Conservation (phyloP, 2,329 filamentous ascomycete genomes). For the Myriosclerotinia duriaeana region DNA sequence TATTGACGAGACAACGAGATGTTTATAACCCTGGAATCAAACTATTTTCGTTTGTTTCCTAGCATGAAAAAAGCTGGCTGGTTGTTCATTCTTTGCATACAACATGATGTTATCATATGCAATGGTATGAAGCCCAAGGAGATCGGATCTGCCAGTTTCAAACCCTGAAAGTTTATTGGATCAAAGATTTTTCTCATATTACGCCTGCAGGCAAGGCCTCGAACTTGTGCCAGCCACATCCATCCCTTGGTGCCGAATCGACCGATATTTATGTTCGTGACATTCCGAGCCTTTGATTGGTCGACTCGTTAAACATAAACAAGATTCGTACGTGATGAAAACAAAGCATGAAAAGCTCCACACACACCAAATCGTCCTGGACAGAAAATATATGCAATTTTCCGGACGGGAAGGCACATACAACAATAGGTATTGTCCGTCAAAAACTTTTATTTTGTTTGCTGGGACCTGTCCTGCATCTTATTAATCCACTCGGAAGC, state of each 20-base stretch:
- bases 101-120: slow-evolving; percentile 16
- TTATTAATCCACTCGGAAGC: slow-evolving; percentile 11
- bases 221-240: slow-evolving; percentile 18
- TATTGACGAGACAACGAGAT: slow-evolving; percentile 23
- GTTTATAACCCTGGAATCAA: slow-evolving; percentile 21
- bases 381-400: background rate
- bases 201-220: slow-evolving; percentile 19
- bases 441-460: background rate
- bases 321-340: background rate
- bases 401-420: background rate
- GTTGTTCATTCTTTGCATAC: slow-evolving; percentile 19
- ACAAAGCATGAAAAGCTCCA: background rate
- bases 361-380: background rate
- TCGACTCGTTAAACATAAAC: background rate
- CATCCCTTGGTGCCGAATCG: slow-evolving; percentile 18
- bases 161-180: slow-evolving; percentile 11
- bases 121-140: slow-evolving; percentile 10
- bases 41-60: background rate
- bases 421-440: background rate
- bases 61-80: slow-evolving; percentile 16
- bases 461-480: background rate
- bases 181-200: background rate
- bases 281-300: slow-evolving; percentile 12
- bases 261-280: background rate
- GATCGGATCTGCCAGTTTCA: slow-evolving; percentile 17